Evolutionary conservation across 176 grass and related monocot genomes (phyloP).

Genomic region (Rhipidocladum racemiflorum): DNA sequence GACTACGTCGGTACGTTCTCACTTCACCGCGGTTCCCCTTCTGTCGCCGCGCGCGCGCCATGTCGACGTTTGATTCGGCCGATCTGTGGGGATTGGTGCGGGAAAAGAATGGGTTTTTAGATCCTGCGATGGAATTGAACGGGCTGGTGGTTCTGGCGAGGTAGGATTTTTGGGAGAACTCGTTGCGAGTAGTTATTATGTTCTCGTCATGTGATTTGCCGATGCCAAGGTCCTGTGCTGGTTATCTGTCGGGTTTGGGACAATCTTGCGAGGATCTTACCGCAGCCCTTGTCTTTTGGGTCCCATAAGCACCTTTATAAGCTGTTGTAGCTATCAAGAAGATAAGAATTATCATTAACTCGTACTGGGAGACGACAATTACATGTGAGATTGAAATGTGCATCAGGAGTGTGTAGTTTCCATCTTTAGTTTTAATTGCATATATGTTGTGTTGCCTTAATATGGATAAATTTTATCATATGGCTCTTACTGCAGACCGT

Average conservation of each 20-base stretch:
- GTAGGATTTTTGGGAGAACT: constrained; percentile 3
- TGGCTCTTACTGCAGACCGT: constrained; percentile 59
- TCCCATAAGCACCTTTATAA: not conserved
- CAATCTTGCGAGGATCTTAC: not conserved
- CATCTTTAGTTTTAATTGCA: not conserved
- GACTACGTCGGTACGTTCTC: constrained; percentile 78
- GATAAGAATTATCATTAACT: constrained; percentile 18
- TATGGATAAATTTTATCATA: not conserved
- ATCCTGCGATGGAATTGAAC: not conserved
- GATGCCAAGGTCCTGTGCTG: not conserved
- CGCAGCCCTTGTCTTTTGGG: not conserved
- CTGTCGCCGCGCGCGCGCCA: not conserved
- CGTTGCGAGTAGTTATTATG: not conserved
- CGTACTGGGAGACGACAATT: not conserved
- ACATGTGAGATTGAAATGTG: not conserved
- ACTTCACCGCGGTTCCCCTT: not conserved
- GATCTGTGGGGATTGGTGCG: not conserved
- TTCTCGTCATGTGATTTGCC: not conserved
- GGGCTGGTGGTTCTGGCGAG: not conserved
- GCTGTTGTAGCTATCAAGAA: not conserved
- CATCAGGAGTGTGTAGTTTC: not conserved
- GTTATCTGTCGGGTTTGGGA: not conserved
- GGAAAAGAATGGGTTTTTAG: not conserved
- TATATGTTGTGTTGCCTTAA: not conserved
- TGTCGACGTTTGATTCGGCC: not conserved